These are phyloP conservation scores for Oryza punctata DNA, from an alignment of 176 grass and related monocot species.

Conservation along the genomic window DNA sequence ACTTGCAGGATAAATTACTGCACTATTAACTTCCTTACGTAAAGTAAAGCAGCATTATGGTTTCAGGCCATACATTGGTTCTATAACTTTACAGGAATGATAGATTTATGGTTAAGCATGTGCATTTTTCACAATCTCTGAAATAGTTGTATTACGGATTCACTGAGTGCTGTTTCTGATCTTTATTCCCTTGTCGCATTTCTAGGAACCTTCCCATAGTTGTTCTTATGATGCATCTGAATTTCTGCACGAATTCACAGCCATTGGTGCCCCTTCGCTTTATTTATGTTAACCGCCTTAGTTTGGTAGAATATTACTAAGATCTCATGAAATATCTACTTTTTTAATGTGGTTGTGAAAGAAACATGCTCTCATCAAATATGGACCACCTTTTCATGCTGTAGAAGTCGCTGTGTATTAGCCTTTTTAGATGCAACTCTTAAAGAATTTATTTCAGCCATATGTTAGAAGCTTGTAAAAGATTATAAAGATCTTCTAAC, in stretches of 20 bases:
- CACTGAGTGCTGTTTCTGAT: background rate
- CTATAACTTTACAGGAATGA: conserved; percentile 18
- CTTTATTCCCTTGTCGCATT: conserved; percentile 24
- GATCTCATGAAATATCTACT: conserved; percentile 10
- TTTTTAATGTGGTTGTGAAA: background rate
- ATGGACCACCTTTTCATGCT: background rate
- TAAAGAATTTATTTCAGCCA: conserved; percentile 26
- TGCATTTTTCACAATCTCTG: conserved; percentile 12
- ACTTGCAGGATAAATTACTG: conserved; percentile 42
- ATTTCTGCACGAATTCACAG: conserved; percentile 16
- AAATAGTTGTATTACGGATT: conserved; percentile 34
- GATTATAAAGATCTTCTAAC: conserved; percentile 32
- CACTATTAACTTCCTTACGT: conserved; percentile 5
- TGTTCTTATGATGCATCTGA: conserved; percentile 18
- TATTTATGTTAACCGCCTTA: conserved; percentile 11
- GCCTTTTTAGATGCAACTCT: conserved; percentile 32
- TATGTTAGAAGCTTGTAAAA: background rate
- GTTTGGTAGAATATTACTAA: conserved; percentile 17
- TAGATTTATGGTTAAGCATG: conserved; percentile 45
- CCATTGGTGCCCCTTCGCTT: conserved; percentile 1
- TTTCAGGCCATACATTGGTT: conserved; percentile 13
- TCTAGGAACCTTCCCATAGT: conserved; percentile 40
- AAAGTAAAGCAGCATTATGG: conserved; percentile 37
- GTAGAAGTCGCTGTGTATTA: conserved; percentile 4
- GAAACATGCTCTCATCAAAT: conserved; percentile 27